phyloP scores from a whole-genome alignment of 345 rosid species.

The Diplotaxis tenuifolia region DNA sequence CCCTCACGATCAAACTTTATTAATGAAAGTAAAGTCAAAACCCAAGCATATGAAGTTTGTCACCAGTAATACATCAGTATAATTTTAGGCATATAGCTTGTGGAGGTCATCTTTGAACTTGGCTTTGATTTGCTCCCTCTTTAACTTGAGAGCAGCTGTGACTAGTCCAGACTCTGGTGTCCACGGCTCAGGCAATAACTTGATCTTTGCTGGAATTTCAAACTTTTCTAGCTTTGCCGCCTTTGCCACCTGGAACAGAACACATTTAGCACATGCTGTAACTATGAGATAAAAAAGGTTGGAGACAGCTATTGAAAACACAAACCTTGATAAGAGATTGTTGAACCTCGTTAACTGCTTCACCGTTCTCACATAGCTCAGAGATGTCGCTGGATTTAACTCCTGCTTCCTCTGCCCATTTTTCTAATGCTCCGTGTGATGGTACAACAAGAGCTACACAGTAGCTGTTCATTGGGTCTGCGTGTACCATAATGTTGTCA shows the following conservation, averaged over 20 bases:
- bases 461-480: slow-evolving; percentile 62
- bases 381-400: slow-evolving; percentile 41
- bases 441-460: slow-evolving; percentile 83
- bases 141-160: slow-evolving; percentile 65
- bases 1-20: neutral
- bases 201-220: slow-evolving; percentile 77
- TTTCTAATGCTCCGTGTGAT: slow-evolving; percentile 52
- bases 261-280: neutral
- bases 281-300: neutral
- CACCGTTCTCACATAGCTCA: slow-evolving; percentile 64
- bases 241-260: slow-evolving; percentile 55
- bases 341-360: slow-evolving; percentile 65
- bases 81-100: slow-evolving; percentile 50
- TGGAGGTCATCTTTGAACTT: slow-evolving; percentile 67
- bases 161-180: slow-evolving; percentile 82
- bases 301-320: neutral
- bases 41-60: slow-evolving; percentile 12
- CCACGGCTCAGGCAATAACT: slow-evolving; percentile 72
- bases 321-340: slow-evolving; percentile 63
- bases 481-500: slow-evolving; percentile 73
- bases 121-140: slow-evolving; percentile 65
- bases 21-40: neutral
- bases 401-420: slow-evolving; percentile 69
- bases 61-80: neutral
- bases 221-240: slow-evolving; percentile 65